These are phyloP conservation scores for Yamadazyma atmosphaerica DNA, from an alignment of 1,139 yeast genomes.

Conservation along the genomic window DNA sequence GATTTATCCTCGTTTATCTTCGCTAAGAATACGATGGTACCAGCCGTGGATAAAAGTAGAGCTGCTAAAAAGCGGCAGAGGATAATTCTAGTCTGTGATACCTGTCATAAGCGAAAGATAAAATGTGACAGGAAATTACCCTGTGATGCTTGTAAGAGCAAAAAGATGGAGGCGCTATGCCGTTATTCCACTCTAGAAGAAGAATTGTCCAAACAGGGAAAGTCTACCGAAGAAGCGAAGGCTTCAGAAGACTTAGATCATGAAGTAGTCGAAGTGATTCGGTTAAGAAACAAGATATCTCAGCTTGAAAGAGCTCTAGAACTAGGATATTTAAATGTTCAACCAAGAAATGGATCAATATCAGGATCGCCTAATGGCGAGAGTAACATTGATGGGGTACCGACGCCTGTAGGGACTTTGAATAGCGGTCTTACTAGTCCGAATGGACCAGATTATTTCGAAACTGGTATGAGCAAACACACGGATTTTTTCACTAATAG, in stretches of 20 bases:
- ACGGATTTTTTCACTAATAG: constrained; percentile 13
- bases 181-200: constrained; percentile 16
- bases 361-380: background rate
- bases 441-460: background rate
- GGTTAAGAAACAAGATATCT: background rate
- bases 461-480: constrained; percentile 4
- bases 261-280: constrained; percentile 3
- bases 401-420: background rate
- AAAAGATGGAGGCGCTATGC: constrained; percentile 16
- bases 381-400: background rate
- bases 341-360: background rate
- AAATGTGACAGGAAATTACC: constrained; percentile 19
- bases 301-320: background rate
- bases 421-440: background rate
- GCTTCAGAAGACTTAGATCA: constrained; percentile 2
- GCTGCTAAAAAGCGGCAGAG: constrained; percentile 17
- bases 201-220: constrained; percentile 18
- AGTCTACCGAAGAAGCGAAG: constrained; percentile 10
- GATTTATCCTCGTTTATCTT: too few species aligned
- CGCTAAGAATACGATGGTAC: too few species aligned
- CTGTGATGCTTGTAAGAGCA: constrained; percentile 16
- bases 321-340: background rate
- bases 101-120: constrained; percentile 19
- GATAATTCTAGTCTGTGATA: constrained; percentile 18
- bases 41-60: background rate